Percentiles rank a stretch among this genome's conserved stretches.
phyloP scores from a whole-genome alignment of 768 basidiomycete genomes.

The Agrocybe praecox region DNA sequence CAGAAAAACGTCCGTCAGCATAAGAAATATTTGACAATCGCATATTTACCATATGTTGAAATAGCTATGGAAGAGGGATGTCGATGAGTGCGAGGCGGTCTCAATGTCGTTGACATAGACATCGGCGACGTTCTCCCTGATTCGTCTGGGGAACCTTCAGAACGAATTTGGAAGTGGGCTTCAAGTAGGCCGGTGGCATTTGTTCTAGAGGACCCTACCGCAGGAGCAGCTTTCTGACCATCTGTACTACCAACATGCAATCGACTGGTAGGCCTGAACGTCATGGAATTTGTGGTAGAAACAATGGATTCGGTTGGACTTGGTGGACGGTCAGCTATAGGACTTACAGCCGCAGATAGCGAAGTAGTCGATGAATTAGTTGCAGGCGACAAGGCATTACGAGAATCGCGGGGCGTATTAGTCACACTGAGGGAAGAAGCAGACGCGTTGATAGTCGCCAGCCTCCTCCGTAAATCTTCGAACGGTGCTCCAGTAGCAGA shows the following conservation, averaged over 20 bases:
- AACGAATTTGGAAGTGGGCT: conserved; percentile 65
- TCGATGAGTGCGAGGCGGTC: conserved; percentile 49
- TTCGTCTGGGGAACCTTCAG: conserved; percentile 66
- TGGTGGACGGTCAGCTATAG: conserved; percentile 55
- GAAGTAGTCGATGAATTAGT: conserved; percentile 32
- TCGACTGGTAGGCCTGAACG: conserved; percentile 57
- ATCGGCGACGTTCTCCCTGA: conserved; percentile 83
- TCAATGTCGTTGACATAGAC: conserved; percentile 59
- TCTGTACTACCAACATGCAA: conserved; percentile 75
- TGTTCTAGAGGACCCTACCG: conserved; percentile 82
- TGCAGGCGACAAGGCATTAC: conserved; percentile 42
- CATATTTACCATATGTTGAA: conserved; percentile 67
- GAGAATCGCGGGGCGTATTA: conserved; percentile 44
- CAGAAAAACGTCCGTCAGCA: background rate
- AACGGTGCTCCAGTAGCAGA: conserved; percentile 57
- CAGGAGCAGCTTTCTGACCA: conserved; percentile 86
- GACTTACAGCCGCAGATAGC: conserved; percentile 24
- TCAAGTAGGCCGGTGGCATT: conserved; percentile 86
- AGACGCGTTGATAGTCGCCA: conserved; percentile 78
- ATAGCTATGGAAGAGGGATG: conserved; percentile 59
- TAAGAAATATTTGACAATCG: background rate
- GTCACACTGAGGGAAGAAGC: conserved; percentile 59
- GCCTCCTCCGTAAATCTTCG: conserved; percentile 75
- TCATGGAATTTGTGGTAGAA: conserved; percentile 69
- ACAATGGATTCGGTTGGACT: conserved; percentile 86